These are phyloP conservation scores for Globisporangium sylvaticum DNA, from an alignment of 352 stramenopile genomes.

Conservation along the genomic window DNA sequence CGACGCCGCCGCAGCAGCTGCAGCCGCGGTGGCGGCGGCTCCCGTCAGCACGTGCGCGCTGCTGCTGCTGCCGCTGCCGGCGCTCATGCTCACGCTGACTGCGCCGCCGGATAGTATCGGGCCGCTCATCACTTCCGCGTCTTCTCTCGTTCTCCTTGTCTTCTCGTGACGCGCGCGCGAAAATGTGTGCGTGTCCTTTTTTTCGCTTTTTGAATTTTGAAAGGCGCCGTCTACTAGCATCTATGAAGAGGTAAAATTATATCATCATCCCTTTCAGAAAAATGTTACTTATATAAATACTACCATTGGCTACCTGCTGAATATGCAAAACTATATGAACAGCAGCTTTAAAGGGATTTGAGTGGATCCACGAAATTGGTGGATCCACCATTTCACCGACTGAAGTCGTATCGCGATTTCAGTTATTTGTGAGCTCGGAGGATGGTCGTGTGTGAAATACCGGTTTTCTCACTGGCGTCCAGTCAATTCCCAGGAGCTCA, in stretches of 20 bases:
- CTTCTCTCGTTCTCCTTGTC: not conserved
- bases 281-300: not conserved
- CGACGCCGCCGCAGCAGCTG: not conserved
- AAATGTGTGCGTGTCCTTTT: slow-evolving; percentile 3
- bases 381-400: not conserved
- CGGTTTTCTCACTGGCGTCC: slow-evolving; percentile 12
- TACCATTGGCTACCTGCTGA: not conserved
- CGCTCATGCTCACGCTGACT: slow-evolving; percentile 4
- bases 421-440: not conserved
- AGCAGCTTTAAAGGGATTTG: too few relatives aligned
- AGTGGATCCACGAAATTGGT: not conserved
- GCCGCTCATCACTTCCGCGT: slow-evolving; percentile 4
- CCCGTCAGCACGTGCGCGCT: not conserved
- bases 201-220: slow-evolving; percentile 4
- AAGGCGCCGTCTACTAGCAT: not conserved
- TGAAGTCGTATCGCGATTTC: not conserved
- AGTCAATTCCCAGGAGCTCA: slow-evolving; percentile 10
- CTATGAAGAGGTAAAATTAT: not conserved
- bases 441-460: not conserved
- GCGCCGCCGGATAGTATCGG: slow-evolving; percentile 1
- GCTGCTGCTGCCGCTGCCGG: not conserved
- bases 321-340: not conserved
- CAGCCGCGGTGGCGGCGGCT: not conserved
- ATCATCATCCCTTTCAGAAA: not conserved
- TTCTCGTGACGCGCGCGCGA: not conserved